phyloP scores from a whole-genome alignment of 495 filamentous ascomycete genomes.

The Massariosphaeria phaeospora region DNA sequence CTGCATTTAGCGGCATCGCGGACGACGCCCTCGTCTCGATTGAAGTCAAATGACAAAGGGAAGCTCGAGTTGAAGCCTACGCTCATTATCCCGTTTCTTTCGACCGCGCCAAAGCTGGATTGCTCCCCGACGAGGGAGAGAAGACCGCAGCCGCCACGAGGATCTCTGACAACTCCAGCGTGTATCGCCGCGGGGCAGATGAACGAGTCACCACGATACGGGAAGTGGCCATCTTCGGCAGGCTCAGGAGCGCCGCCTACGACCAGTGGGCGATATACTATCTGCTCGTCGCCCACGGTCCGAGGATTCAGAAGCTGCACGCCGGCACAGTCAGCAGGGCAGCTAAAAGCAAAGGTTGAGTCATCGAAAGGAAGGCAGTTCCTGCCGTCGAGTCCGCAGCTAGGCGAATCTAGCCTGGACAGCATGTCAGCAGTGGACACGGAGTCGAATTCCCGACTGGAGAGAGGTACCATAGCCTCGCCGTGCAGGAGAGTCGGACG shows the following conservation, averaged over 20 bases:
- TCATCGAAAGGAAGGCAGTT: constrained; percentile 40
- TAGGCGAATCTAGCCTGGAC: neutral
- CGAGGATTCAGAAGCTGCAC: constrained; percentile 37
- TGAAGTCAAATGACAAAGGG: constrained; percentile 42
- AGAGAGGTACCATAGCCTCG: constrained; percentile 23
- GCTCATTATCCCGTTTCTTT: constrained; percentile 35
- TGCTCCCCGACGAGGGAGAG: constrained; percentile 38
- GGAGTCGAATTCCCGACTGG: constrained; percentile 18
- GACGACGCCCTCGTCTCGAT: constrained; percentile 13
- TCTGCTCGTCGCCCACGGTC: constrained; percentile 37
- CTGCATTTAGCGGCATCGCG: constrained; percentile 30
- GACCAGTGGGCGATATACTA: constrained; percentile 39
- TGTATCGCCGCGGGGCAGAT: constrained; percentile 43
- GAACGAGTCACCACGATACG: constrained; percentile 44
- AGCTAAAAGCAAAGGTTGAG: constrained; percentile 38
- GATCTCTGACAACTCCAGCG: constrained; percentile 37
- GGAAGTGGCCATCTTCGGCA: constrained; percentile 11
- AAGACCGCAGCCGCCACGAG: constrained; percentile 40
- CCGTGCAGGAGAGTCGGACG: constrained; percentile 16
- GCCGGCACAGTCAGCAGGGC: constrained; percentile 38
- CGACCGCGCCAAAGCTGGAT: constrained; percentile 27
- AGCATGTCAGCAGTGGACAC: neutral
- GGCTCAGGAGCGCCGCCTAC: constrained; percentile 38
- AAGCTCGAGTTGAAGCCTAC: constrained; percentile 40
- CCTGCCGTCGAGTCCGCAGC: constrained; percentile 39